These are phyloP conservation scores for Lecanicillium sp. DNA, from an alignment of 2,329 filamentous ascomycete species.

Conservation along the genomic window DNA sequence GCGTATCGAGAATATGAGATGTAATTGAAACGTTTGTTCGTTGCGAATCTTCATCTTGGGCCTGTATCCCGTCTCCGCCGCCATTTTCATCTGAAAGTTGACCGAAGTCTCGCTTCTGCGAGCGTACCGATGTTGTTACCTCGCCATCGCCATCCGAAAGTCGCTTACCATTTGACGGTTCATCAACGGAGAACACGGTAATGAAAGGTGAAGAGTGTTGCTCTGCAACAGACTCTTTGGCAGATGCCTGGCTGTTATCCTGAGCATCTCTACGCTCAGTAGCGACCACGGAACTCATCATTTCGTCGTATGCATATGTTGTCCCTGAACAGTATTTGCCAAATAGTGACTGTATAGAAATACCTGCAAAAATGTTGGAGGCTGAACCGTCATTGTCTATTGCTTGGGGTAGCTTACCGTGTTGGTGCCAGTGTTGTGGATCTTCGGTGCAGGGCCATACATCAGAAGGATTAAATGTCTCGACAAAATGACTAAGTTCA, in stretches of 20 bases:
- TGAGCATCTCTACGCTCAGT: background rate
- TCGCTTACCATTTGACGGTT: no score
- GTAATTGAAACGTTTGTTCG: slow-evolving; percentile 8
- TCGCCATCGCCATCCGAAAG: no score
- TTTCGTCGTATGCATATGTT: slow-evolving; percentile 55
- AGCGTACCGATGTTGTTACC: no score
- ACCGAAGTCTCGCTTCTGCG: no score
- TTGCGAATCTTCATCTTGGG: slow-evolving; percentile 6
- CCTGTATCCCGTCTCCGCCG: no score
- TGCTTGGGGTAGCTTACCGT: slow-evolving; percentile 28
- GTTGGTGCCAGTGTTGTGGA: slow-evolving; percentile 48
- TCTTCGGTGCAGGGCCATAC: slow-evolving; percentile 77
- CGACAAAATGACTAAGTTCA: slow-evolving; percentile 66
- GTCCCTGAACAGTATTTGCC: slow-evolving; percentile 55
- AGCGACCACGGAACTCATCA: slow-evolving; percentile 36
- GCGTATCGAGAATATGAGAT: slow-evolving; percentile 10
- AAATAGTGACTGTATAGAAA: slow-evolving; percentile 64
- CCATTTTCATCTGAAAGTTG: no score
- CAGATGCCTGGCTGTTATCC: slow-evolving; percentile 1
- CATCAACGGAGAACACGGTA: no score
- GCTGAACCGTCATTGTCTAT: no score
- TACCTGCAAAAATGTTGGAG: slow-evolving; percentile 19
- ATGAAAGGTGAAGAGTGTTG: no score
- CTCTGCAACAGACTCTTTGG: no score
- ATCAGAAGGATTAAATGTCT: slow-evolving; percentile 62